Evolutionary conservation across 352 stramenopile species (phyloP), one percentile per base, ranked within the genome.

Genomic region (Pythium vanterpoolii): DNA sequence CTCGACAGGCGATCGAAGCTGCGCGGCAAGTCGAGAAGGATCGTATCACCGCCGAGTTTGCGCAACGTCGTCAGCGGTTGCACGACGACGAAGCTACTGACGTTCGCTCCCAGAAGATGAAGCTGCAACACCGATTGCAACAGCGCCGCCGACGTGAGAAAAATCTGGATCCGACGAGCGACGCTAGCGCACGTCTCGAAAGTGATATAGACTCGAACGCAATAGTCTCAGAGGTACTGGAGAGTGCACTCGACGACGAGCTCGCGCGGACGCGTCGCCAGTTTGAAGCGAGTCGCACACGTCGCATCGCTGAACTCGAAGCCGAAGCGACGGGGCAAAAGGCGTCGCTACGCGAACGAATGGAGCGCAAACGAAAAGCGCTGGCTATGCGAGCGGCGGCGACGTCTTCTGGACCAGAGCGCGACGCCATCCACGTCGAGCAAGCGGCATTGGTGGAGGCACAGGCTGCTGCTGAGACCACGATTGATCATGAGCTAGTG

Each of bases 21-120:
- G 62, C 62, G 14, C 66, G 57, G 4, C 43, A 36, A 9, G 38
- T 59, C 14, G 66, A 71, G 36, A 42, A 64, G 3, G 66, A 70
- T 13, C 66, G 66, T 10, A 61, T 73, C 9, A 55, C 62, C 13
- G 34, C 36, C 23, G 66, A 73, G 26, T 73, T 68, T 56, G 43
- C 53, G 10, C 39, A 33, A 5, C 34, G 27, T 5, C 33, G 38
- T 6, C 51, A 46, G 0, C 27, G 30, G 10, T 38, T 30, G 19
- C 19, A 46, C 21, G 51, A 47, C 4, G 51, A 54, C 7, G 60
- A 42, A 11, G 40, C 60, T 21, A 24, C 24, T 0, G 45, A 57
- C n/a, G 49, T 38, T 9, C 23, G 47, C 28, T n/a, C 53, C n/a
- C 54, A 28, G 10, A 44, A 54, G 13, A 26, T 31, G 1, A 68